A percentile compares a stretch with the other conserved stretches of the same genome.
These are phyloP conservation scores for Naganishia albida DNA, from an alignment of 1,284 basidiomycete species.

Conservation along the genomic window DNA sequence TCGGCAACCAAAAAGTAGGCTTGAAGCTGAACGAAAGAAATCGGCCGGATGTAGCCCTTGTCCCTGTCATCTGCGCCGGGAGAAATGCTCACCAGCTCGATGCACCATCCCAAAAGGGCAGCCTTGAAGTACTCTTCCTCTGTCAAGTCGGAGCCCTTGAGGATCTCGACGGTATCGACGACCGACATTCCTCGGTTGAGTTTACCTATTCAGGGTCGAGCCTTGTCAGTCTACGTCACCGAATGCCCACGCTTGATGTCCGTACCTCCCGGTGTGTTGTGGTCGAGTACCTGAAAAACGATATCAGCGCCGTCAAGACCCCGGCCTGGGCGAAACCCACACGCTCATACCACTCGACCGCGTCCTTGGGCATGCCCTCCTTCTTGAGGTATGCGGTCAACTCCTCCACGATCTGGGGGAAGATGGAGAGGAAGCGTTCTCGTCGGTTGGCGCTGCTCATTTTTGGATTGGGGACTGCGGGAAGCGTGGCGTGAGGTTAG, in stretches of 20 bases:
- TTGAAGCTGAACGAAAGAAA: slow-evolving; percentile 69
- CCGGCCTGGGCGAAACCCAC: slow-evolving; percentile 55
- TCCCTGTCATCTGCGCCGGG: no score
- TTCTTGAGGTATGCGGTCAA: slow-evolving; percentile 65
- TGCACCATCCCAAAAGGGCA: slow-evolving; percentile 91
- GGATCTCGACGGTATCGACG: slow-evolving; percentile 87
- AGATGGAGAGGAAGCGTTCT: slow-evolving; percentile 51
- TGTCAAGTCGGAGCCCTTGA: slow-evolving; percentile 58
- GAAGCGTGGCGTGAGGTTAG: slow-evolving; percentile 2
- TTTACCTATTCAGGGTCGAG: slow-evolving; percentile 63
- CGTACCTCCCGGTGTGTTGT: slow-evolving; percentile 84
- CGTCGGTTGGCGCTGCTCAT: slow-evolving; percentile 27
- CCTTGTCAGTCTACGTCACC: background rate
- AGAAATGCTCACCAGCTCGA: slow-evolving; percentile 78
- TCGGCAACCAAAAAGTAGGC: slow-evolving; percentile 97
- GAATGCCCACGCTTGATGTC: background rate
- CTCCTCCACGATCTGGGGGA: slow-evolving; percentile 60
- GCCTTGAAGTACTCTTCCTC: slow-evolving; percentile 88
- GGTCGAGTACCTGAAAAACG: slow-evolving; percentile 73
- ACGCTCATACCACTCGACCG: slow-evolving; percentile 74
- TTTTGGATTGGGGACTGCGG: background rate
- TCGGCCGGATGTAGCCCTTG: no score
- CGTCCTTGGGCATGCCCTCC: slow-evolving; percentile 78
- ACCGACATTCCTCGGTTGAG: slow-evolving; percentile 95
- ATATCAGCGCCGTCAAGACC: background rate